phyloP scores from a whole-genome alignment of 2,329 filamentous ascomycete species.

The Ophiobolus disseminans region DNA sequence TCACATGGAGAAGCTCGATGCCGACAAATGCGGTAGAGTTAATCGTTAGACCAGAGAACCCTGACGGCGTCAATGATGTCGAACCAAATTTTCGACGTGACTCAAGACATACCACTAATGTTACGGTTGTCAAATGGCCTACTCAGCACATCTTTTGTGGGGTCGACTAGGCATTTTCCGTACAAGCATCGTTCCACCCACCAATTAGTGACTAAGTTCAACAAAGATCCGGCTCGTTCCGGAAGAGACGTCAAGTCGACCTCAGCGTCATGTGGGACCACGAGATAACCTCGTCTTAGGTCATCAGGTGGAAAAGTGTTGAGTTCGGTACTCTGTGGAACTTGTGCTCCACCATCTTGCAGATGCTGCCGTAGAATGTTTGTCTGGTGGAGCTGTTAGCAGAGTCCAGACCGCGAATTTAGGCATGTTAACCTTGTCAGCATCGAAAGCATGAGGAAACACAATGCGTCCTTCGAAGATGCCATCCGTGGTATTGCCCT shows the following conservation, averaged over 20 bases:
- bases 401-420: constrained; percentile 5
- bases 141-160: constrained; percentile 74
- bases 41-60: constrained; percentile 73
- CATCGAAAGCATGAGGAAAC: constrained; percentile 53
- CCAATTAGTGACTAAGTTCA: constrained; percentile 76
- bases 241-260: constrained; percentile 45
- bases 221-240: constrained; percentile 39
- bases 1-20: constrained; percentile 84
- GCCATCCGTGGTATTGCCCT: constrained; percentile 32
- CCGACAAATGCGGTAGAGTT: constrained; percentile 84
- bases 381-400: constrained; percentile 39
- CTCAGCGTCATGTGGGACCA: constrained; percentile 56
- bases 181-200: constrained; percentile 91
- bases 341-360: constrained; percentile 44
- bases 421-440: constrained; percentile 46
- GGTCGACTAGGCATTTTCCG: constrained; percentile 73
- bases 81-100: constrained; percentile 6
- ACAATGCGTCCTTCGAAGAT: constrained; percentile 55
- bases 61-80: constrained; percentile 45
- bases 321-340: constrained; percentile 38
- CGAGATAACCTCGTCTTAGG: constrained; percentile 44
- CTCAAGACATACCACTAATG: constrained; percentile 58
- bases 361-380: constrained; percentile 43
- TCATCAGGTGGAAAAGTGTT: constrained; percentile 33
- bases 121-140: constrained; percentile 76